Conservation (phyloP, 345 rosid genomes). For the Eucalyptus victrix region DNA sequence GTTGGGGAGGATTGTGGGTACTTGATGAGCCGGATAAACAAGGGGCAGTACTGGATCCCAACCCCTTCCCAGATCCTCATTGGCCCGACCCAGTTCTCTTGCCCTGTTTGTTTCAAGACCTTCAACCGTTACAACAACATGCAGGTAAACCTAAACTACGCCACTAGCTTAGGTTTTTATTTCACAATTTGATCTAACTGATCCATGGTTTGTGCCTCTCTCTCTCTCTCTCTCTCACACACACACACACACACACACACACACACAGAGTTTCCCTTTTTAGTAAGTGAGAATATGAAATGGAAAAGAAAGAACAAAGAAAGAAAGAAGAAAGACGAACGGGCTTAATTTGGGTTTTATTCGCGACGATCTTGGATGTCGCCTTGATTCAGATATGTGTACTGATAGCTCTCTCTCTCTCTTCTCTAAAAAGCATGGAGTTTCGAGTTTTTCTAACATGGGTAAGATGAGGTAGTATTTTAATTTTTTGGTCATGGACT, state of each 20-base stretch:
- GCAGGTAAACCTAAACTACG: conserved; percentile 42
- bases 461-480: background rate
- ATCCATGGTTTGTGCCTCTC: background rate
- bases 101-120: conserved; percentile 96
- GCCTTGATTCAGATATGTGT: background rate
- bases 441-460: background rate
- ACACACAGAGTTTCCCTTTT: background rate
- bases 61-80: conserved; percentile 96
- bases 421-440: background rate
- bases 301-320: background rate
- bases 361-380: background rate
- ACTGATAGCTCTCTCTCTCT: background rate
- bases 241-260: too few species aligned
- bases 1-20: conserved; percentile 39
- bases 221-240: too few species aligned
- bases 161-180: background rate
- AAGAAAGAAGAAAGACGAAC: background rate
- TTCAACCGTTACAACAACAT: conserved; percentile 98
- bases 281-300: background rate
- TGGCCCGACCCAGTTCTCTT: conserved; percentile 96
- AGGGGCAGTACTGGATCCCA: conserved; percentile 98
- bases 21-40: conserved; percentile 60
- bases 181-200: background rate
- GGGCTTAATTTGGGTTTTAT: background rate
- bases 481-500: background rate